Conservation (phyloP, 2,329 filamentous ascomycete genomes). For the Fusarium marasasianum region DNA sequence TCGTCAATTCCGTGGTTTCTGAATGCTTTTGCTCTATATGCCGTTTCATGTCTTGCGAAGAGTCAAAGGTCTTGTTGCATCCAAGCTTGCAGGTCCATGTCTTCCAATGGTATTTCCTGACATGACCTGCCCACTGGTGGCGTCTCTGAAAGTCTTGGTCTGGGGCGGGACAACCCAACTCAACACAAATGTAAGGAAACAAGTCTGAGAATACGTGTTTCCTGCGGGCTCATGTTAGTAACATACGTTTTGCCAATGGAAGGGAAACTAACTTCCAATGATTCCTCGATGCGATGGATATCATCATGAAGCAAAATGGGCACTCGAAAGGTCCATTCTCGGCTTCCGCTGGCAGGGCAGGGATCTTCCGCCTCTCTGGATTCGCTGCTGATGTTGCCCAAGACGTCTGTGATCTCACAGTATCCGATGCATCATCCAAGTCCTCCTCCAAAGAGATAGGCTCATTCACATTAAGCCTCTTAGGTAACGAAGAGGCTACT, state of each 20-base stretch:
- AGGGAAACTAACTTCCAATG: background rate
- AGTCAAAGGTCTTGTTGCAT: rapidly evolving
- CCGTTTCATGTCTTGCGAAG: rapidly evolving
- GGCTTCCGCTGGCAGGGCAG: background rate
- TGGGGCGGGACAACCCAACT: background rate
- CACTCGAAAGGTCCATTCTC: background rate
- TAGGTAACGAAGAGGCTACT: background rate
- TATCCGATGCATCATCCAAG: background rate
- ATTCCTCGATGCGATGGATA: rapidly evolving
- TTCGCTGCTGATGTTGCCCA: background rate
- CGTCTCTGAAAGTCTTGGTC: background rate
- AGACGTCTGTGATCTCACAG: background rate
- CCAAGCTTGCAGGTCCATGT: background rate
- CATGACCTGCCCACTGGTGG: background rate
- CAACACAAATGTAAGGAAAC: background rate
- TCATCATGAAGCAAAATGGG: constrained; percentile 3
- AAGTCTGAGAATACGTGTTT: background rate
- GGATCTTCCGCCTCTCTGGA: rapidly evolving
- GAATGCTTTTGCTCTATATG: background rate
- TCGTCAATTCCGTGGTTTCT: rapidly evolving
- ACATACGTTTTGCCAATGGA: rapidly evolving
- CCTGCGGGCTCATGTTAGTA: rapidly evolving
- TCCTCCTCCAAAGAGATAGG: rapidly evolving
- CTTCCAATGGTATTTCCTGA: background rate
- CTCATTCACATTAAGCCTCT: rapidly evolving